Conservation (phyloP, 495 filamentous ascomycete genomes). For the Penicillium turbatum region DNA sequence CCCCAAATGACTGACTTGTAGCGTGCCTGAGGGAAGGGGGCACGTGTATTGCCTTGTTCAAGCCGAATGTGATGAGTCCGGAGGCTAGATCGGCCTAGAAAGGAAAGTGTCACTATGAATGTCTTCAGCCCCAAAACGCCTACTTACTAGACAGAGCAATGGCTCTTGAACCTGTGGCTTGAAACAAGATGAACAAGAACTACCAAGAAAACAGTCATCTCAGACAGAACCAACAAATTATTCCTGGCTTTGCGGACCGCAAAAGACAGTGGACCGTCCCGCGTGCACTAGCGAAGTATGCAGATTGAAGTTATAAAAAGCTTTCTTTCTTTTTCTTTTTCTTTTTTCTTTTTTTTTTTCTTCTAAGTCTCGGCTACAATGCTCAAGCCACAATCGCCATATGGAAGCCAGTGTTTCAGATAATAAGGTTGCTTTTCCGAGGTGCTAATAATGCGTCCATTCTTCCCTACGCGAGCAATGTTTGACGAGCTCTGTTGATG, state of each 20-base stretch:
- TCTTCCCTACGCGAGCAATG: constrained; percentile 19
- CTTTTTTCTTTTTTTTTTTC: not conserved
- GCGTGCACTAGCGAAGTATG: constrained; percentile 14
- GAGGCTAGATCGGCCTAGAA: not conserved
- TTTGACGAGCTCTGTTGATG: constrained; percentile 28
- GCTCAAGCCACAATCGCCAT: constrained; percentile 23
- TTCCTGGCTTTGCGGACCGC: constrained; percentile 3
- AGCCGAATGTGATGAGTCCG: constrained; percentile 18
- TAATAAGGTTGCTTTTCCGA: constrained; percentile 22
- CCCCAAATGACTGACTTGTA: constrained; percentile 5
- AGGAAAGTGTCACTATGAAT: not conserved
- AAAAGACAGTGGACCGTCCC: constrained; percentile 3
- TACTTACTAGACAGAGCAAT: not conserved
- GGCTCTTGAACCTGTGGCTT: not conserved
- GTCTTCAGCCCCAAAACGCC: not conserved
- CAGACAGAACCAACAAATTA: not conserved
- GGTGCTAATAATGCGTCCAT: constrained; percentile 7
- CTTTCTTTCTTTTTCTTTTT: not conserved
- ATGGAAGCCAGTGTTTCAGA: constrained; percentile 27
- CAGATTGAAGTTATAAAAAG: not conserved
- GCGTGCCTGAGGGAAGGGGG: constrained; percentile 9
- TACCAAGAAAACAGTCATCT: not conserved
- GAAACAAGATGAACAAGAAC: not conserved
- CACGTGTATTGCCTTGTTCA: constrained; percentile 17
- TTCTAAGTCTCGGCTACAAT: not conserved